These are phyloP conservation scores for Fusarium heterosporum DNA, from an alignment of 2,329 filamentous ascomycete species.

Conservation along the genomic window DNA sequence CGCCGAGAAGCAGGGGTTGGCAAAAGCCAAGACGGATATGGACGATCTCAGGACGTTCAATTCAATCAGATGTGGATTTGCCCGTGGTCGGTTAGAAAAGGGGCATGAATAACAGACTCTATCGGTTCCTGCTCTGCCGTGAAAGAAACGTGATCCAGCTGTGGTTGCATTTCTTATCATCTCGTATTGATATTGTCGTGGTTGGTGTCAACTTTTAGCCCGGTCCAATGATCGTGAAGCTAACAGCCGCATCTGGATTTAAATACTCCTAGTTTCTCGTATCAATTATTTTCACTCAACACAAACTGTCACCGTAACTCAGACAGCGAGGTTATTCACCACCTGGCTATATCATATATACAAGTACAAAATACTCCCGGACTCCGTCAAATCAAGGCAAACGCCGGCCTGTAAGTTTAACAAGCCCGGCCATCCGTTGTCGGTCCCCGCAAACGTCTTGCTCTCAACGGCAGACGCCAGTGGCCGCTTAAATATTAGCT, in stretches of 20 bases:
- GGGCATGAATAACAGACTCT: conserved; percentile 5
- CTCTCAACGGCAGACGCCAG: background rate
- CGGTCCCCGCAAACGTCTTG: conserved; percentile 31
- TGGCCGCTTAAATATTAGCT: conserved; percentile 21
- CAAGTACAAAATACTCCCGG: background rate
- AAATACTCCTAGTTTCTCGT: background rate
- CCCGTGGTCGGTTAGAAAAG: conserved; percentile 26
- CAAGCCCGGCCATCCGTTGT: background rate
- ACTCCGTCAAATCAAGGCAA: background rate
- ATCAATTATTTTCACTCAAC: background rate
- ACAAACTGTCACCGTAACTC: background rate
- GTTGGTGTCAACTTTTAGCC: conserved; percentile 12
- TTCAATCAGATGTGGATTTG: conserved; percentile 15
- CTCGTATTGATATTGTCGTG: conserved; percentile 37
- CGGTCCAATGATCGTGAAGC: conserved; percentile 29
- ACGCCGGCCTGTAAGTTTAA: conserved; percentile 1
- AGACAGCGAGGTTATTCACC: background rate
- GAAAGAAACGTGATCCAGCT: conserved; percentile 11
- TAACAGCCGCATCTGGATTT: conserved; percentile 32
- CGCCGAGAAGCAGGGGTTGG: conserved; percentile 35
- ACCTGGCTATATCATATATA: background rate
- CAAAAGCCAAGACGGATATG: conserved; percentile 27
- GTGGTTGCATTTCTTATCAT: conserved; percentile 1
- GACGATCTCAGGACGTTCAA: conserved; percentile 2
- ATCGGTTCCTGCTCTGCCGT: conserved; percentile 8